Conservation (phyloP, 495 filamentous ascomycete genomes). For the Trichoderma erinaceum region DNA sequence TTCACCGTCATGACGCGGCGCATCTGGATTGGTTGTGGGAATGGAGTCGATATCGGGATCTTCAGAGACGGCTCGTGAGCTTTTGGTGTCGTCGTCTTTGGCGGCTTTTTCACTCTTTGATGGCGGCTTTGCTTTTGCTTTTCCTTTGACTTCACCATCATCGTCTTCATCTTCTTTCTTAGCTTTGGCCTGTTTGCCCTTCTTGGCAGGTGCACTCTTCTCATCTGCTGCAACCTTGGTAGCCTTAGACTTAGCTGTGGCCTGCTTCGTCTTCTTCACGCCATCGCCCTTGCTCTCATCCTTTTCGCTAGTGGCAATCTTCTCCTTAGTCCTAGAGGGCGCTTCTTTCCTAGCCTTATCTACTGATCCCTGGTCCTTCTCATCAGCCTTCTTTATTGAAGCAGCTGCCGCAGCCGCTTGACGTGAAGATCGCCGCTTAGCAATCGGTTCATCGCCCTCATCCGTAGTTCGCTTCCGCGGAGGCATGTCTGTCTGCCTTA, state of each 20-base stretch:
- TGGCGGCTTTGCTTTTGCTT: neutral
- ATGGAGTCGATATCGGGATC: conserved; percentile 17
- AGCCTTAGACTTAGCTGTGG: neutral
- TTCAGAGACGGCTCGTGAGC: conserved; percentile 11
- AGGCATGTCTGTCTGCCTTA: conserved; percentile 2
- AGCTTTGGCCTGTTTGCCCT: neutral
- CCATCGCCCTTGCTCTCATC: neutral
- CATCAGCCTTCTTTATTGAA: neutral
- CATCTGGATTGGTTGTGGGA: conserved; percentile 14
- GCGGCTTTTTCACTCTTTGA: neutral
- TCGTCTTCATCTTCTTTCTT: neutral
- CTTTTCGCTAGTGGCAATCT: neutral
- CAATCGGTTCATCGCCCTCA: neutral
- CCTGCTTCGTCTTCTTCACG: neutral
- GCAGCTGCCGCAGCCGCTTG: conserved; percentile 11
- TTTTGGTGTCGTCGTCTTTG: neutral
- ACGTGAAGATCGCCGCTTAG: conserved; percentile 9
- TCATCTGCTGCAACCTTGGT: neutral
- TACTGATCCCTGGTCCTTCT: neutral
- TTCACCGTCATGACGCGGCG: conserved; percentile 17
- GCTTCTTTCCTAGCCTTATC: neutral
- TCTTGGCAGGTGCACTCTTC: neutral
- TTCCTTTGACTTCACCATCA: neutral
- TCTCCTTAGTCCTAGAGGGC: neutral
- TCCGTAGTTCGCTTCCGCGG: conserved; percentile 1